Conservation (phyloP, 2,329 filamentous ascomycete species). For the Diaporthe humulicola region DNA sequence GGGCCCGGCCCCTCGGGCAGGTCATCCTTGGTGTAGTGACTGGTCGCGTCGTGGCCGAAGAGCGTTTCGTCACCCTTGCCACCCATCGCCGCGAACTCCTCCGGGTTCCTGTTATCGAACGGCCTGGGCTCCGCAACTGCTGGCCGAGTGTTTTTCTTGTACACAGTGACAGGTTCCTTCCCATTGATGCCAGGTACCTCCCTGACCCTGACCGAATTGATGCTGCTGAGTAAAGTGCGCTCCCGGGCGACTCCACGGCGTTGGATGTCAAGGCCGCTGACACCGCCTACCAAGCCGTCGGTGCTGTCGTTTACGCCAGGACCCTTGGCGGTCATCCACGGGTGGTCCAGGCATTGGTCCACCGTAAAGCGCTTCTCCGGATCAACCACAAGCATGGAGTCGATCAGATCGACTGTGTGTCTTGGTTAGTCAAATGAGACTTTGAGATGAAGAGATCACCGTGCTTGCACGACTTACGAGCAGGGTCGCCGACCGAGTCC, state of each 20-base stretch:
- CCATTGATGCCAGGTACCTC: conserved; percentile 67
- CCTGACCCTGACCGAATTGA: conserved; percentile 78
- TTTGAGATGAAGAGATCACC: background rate
- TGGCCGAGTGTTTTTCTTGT: conserved; percentile 73
- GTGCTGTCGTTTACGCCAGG: conserved; percentile 85
- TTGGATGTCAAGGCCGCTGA: conserved; percentile 85
- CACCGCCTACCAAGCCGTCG: conserved; percentile 89
- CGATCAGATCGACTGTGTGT: conserved; percentile 83
- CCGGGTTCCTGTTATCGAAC: conserved; percentile 73
- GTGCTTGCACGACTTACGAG: conserved; percentile 62
- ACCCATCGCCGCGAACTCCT: conserved; percentile 87
- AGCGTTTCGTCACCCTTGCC: conserved; percentile 87
- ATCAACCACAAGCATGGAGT: conserved; percentile 93
- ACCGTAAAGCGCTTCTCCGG: conserved; percentile 87
- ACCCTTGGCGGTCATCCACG: conserved; percentile 80
- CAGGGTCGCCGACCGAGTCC: conserved; percentile 88
- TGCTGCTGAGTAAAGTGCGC: conserved; percentile 84
- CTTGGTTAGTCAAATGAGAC: background rate
- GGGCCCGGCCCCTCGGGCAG: conserved; percentile 41
- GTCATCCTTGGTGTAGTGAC: conserved; percentile 62
- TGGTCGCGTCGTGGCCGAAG: conserved; percentile 73
- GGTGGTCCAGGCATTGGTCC: conserved; percentile 90
- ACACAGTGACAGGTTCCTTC: conserved; percentile 77
- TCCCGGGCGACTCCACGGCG: conserved; percentile 85
- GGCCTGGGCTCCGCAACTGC: conserved; percentile 72